A percentile compares a stretch with the other conserved stretches of the same genome.
These are phyloP conservation scores for Aspergillus unguis DNA, from an alignment of 2,329 filamentous ascomycete genomes.

Conservation along the genomic window DNA sequence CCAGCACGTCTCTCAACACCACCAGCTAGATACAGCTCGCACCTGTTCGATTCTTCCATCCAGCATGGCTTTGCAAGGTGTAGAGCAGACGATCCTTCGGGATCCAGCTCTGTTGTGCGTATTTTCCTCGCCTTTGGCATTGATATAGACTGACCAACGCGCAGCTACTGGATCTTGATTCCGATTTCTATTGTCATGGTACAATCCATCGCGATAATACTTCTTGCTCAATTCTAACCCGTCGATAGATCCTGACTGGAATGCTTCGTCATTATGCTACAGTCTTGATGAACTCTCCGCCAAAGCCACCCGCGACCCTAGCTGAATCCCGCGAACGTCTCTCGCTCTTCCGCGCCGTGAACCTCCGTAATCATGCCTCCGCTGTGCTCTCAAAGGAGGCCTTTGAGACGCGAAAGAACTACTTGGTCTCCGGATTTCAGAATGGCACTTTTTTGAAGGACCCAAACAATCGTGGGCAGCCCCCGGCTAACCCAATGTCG, in stretches of 20 bases:
- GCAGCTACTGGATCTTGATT: slow-evolving; percentile 96
- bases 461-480: slow-evolving; percentile 78
- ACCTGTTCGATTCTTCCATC: slow-evolving; percentile 21
- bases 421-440: slow-evolving; percentile 76
- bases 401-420: slow-evolving; percentile 77
- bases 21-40: background rate
- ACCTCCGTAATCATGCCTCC: slow-evolving; percentile 77
- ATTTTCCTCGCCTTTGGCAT: slow-evolving; percentile 9
- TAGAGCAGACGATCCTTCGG: slow-evolving; percentile 92
- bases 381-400: slow-evolving; percentile 73
- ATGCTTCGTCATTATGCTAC: slow-evolving; percentile 94
- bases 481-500: slow-evolving; percentile 87
- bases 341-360: slow-evolving; percentile 76
- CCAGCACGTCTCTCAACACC: slow-evolving; percentile 4
- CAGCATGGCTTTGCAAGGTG: slow-evolving; percentile 71
- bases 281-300: slow-evolving; percentile 78
- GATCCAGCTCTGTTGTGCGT: slow-evolving; percentile 96
- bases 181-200: slow-evolving; percentile 98
- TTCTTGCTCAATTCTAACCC: background rate
- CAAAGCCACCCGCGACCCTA: slow-evolving; percentile 70
- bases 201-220: slow-evolving; percentile 18
- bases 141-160: background rate
- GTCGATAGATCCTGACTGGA: slow-evolving; percentile 74
- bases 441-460: slow-evolving; percentile 86
- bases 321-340: slow-evolving; percentile 71